Evolutionary conservation across 768 basidiomycete species (phyloP).

Genomic region (Leccinum truebloodii): DNA sequence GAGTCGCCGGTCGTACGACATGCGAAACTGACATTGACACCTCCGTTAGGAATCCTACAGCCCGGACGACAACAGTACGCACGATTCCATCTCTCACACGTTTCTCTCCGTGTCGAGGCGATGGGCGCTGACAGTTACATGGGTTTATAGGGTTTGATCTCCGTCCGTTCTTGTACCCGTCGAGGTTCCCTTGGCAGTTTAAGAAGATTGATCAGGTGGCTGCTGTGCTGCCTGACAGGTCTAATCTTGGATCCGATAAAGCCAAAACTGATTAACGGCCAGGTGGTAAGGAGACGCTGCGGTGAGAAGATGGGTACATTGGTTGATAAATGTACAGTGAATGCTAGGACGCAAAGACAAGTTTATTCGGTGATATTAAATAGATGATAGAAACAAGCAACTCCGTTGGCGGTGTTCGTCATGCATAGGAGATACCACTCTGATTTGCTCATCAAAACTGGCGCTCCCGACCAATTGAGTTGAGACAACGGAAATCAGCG

Average conservation of each 20-base stretch:
- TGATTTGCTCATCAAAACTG: too few species aligned
- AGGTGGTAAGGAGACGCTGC: not conserved
- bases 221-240: constrained; percentile 71
- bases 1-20: not conserved
- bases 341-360: not conserved
- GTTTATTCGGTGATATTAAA: too few species aligned
- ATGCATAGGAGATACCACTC: too few species aligned
- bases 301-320: constrained; percentile 1
- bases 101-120: too few species aligned
- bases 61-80: constrained; percentile 92
- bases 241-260: constrained; percentile 43
- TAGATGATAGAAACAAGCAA: not conserved
- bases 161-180: constrained; percentile 94
- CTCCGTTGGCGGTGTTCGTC: not conserved
- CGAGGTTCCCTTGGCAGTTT: constrained; percentile 96
- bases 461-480: not conserved
- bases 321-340: constrained; percentile 11
- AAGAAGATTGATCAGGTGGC: constrained; percentile 91
- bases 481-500: not conserved
- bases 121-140: constrained; percentile 4
- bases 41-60: constrained; percentile 83
- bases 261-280: constrained; percentile 47
- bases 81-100: not conserved
- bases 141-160: constrained; percentile 78
- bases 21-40: not conserved